Conservation (phyloP, 1,139 yeast genomes). For the Pichia norvegensis region DNA sequence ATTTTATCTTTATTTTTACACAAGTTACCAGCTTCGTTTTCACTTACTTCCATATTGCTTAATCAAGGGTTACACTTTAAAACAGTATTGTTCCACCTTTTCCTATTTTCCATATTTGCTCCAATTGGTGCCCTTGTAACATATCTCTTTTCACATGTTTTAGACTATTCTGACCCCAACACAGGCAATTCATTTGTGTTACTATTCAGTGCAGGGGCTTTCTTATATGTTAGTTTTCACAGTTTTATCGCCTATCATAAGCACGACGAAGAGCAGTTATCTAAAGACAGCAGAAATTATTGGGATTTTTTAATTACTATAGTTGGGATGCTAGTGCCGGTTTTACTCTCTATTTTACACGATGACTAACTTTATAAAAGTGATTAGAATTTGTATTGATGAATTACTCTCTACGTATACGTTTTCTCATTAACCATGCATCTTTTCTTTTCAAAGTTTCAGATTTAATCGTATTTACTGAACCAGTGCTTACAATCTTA, state of each 20-base stretch:
- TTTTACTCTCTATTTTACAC: conserved; percentile 20
- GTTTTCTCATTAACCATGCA: conserved; percentile 55
- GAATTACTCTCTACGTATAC: conserved; percentile 28
- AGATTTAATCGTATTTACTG: neutral
- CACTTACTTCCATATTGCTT: conserved; percentile 52
- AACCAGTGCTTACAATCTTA: conserved; percentile 7
- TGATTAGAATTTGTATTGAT: neutral
- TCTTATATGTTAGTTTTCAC: conserved; percentile 62
- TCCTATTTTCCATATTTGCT: conserved; percentile 36
- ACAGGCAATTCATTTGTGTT: conserved; percentile 19
- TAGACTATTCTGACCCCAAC: conserved; percentile 1
- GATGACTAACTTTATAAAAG: conserved; percentile 15
- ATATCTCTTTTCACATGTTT: conserved; percentile 25
- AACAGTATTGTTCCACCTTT: conserved; percentile 33
- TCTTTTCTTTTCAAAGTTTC: conserved; percentile 37
- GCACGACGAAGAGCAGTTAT: conserved; percentile 26
- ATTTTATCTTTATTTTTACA: conserved; percentile 59
- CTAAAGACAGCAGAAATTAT: neutral
- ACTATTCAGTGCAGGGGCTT: conserved; percentile 65
- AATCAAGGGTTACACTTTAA: conserved; percentile 24
- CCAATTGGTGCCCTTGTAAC: conserved; percentile 40
- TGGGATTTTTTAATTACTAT: conserved; percentile 9
- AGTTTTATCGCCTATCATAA: conserved; percentile 33
- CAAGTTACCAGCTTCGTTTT: conserved; percentile 71
- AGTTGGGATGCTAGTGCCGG: conserved; percentile 24